Evolutionary conservation across 2,329 filamentous ascomycete species (phyloP), one percentile per base, ranked within the genome.

Genomic region (Lasiodiplodia citricola): DNA sequence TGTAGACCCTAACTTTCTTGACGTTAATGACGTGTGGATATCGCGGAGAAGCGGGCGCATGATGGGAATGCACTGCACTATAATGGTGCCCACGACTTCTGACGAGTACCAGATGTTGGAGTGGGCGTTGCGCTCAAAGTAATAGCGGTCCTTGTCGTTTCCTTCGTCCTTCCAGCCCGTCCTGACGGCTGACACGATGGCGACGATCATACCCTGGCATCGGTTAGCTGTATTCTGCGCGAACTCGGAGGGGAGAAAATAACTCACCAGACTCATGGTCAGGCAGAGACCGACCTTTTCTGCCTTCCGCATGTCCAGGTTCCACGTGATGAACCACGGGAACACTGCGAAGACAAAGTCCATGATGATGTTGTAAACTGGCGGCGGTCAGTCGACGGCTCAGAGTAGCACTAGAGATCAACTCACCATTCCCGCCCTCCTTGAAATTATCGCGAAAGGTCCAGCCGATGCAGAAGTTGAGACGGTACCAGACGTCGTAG

Each of bases 311-410:
- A 87, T 85, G 67, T 84, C 82, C 55, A 87, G 70, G 2, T 78
- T 79, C 75, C 82, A 83, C 0, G 83, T 84, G 23, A 87, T 81
- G 25, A 84, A 71, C 84, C 84, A 86, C 3, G 85, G 85, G 64
- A 86, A 84, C 10, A 76, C 67, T 0, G 85, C 84, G 71, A 87
- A 83, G 0, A 84, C 71, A 51, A 87, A 85, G 69, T 87, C 85
- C 82, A 86, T 86, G 35, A 86, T 77, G 67, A 86, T 83, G 73
- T 86, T 86, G 74, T 85, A 86, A 5, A 84, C 83, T 86, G 69
- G 1, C 6, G 13, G 47, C 60, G 70, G 74, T 72, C n/a, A 54
- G 47, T 25, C 16, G 14, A 31, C 38, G 70, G 64, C 58, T 67
- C 69, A 66, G 67, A 67, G 35, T 68, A 64, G 14, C 68, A 3